A percentile compares a stretch with the other conserved stretches of the same genome.
These are phyloP conservation scores for Combretum micranthum DNA, from an alignment of 345 rosid genomes.

Conservation along the genomic window DNA sequence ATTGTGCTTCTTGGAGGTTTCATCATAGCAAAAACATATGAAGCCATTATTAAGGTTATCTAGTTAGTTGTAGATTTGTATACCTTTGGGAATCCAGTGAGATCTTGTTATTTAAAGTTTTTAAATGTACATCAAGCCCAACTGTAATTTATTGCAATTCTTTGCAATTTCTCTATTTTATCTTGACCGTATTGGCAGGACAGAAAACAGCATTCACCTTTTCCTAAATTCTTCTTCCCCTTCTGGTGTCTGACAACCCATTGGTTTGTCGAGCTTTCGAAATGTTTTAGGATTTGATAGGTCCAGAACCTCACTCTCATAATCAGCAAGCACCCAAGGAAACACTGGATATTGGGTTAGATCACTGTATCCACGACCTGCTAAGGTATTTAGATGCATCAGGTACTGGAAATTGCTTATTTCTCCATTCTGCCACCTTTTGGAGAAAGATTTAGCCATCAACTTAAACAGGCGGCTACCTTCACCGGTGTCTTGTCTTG, in stretches of 20 bases:
- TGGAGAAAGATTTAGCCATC: conserved; percentile 95
- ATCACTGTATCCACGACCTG: conserved; percentile 99
- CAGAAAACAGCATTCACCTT: conserved; percentile 42
- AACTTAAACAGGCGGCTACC: conserved; percentile 89
- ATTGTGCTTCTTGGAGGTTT: too few relatives aligned
- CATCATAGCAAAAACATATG: too few relatives aligned
- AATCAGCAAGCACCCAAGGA: conserved; percentile 98
- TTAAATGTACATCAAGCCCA: too few relatives aligned
- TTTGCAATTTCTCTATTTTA: too few relatives aligned
- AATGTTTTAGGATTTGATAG: conserved; percentile 78
- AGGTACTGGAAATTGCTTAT: conserved; percentile 98
- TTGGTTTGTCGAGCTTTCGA: conserved; percentile 92
- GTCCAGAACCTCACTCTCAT: conserved; percentile 84
- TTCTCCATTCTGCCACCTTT: conserved; percentile 99
- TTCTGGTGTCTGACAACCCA: conserved; percentile 98
- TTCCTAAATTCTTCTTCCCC: conserved; percentile 97
- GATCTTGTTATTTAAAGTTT: too few relatives aligned
- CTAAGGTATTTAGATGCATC: conserved; percentile 98
- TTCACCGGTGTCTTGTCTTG: conserved; percentile 85
- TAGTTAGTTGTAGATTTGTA: too few relatives aligned
- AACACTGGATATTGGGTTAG: conserved; percentile 99
- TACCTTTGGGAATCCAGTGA: too few relatives aligned
- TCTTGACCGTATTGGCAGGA: too few relatives aligned
- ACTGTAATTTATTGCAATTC: too few relatives aligned
- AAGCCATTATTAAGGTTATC: too few relatives aligned